Base-by-base conservation (phyloP, 1,284 basidiomycete genomes). In the Irpex sp. region DNA sequence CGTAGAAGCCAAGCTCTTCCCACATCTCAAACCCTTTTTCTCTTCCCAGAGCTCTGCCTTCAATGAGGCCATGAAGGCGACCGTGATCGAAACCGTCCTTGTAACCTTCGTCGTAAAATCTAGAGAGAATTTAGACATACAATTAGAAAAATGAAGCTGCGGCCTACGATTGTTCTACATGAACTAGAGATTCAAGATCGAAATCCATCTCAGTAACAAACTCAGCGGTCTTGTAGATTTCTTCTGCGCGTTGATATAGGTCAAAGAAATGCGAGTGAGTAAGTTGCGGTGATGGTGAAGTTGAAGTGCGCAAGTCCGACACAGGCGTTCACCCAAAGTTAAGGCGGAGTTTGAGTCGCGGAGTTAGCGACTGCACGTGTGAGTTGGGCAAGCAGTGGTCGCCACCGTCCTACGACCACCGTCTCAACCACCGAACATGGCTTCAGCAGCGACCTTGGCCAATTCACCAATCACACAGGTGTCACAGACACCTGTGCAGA, bases 1-100 rank as follows among this genome's bases (percentile, higher is more conserved):
- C 85, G 72, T 97, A 97, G 72, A 90, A 98, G 1, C 93, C 95
- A 5, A 98, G 83, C 74, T 98, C 97, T 75, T 97, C 95, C 95
- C 96, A 98, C 74, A 98, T 87, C 76, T 97, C 94, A 74, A 90
- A 98, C 0, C 93, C 94, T 72, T 98, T 96, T 70, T 94, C 90
- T 65, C 88, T 84, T 0, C 96, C 97, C 3, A 98, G 81, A 2
- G 90, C 89, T n/a, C 95, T 83, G 3, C 97, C 97, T 75, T 98
- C 95, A 65, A 95, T 95, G 19, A 92, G 78, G 0, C 96, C 97
- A 69, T 97, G 95, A 11, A 95, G 86, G 51, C 86, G 82, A 4
- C 97, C 97, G 72, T 98, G 95, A 0, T 82, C 86, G 69, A 83
- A 84, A 2, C 96, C 96, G 62, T 90, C 88, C 66, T 81, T 71